Evolutionary conservation across 306 rosid genomes (phyloP), one percentile per base, ranked within the genome.

Genomic region (Prunus armeniaca): DNA sequence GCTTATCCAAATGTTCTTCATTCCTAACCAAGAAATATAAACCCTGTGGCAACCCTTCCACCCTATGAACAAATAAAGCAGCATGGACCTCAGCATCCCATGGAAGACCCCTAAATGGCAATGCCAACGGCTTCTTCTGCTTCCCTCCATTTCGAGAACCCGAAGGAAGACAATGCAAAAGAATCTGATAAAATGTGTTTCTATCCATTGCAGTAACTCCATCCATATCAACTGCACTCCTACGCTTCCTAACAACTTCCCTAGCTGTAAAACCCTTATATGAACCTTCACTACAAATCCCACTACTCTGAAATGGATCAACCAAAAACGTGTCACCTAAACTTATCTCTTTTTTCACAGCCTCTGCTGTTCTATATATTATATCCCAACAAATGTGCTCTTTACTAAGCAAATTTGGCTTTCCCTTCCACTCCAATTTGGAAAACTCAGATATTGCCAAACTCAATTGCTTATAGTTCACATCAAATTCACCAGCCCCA

Each of bases 1-100:
- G 88, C 84, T 95, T 89, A 72, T 65, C 81, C 50, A 88, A 78
- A 82, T 92, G 97, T 27, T 85, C 83, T 78, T 90, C 93, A 80
- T 92, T 95, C 77, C 98, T 90, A 81, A 95, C 96, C 68, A 95
- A 79, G 76, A 92, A 89, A 87, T 95, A 95, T 83, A 92, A 73
- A 32, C 97, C 98, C 74, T 81, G 86, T 0, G 91, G 91, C 78
- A 95, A 81, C 18, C 95, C 96, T 24, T 9, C 81, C 89, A 95
- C 97, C 73, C 97, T 86, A 84, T 92, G 98, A 71, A 95, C 98
- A 86, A 92, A 95, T 83, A 95, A 84, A 65, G 83, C 97, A 52
- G 96, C 96, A 78, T 95, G 98, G 62, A 92, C 93, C 88, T 95
- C 88, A 1, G 98, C 91, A 54, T 95, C 95, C 98, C 98, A 95